Evolutionary conservation across 116 monocot species (phyloP).

Genomic region (Zostera marina): DNA sequence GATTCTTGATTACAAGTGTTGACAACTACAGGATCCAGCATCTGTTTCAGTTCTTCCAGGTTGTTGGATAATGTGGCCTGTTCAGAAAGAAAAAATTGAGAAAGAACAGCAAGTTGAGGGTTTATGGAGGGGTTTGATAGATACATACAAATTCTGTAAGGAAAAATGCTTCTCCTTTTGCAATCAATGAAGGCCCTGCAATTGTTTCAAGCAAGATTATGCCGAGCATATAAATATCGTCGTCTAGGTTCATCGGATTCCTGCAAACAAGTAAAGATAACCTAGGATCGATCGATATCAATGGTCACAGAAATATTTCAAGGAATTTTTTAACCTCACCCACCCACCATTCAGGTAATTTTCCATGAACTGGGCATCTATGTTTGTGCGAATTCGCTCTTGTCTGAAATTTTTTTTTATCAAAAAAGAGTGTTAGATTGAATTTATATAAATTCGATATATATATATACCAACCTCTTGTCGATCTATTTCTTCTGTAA

Average conservation of each 20-base stretch:
- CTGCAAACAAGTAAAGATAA: conserved; percentile 19
- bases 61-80: conserved; percentile 33
- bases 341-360: conserved; percentile 22
- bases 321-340: conserved; percentile 7
- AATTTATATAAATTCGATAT: neutral
- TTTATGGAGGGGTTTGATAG: neutral
- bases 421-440: neutral
- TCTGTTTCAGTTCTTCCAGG: conserved; percentile 29
- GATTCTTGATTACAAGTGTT: conserved; percentile 60
- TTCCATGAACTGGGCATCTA: conserved; percentile 12
- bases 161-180: conserved; percentile 28
- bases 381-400: conserved; percentile 24
- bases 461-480: conserved; percentile 28
- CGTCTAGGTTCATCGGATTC: conserved; percentile 33
- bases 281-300: neutral
- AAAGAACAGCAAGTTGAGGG: neutral
- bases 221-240: conserved; percentile 85
- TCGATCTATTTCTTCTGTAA: conserved; percentile 77
- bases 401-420: conserved; percentile 13
- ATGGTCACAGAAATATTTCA: too few relatives aligned
- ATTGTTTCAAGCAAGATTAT: conserved; percentile 75
- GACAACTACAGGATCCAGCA: conserved; percentile 50
- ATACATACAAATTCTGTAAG: conserved; percentile 44
- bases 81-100: conserved; percentile 1
- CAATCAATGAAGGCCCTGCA: conserved; percentile 34